These are phyloP conservation scores for Auricularia heimuer DNA, from an alignment of 768 basidiomycete species.

Conservation along the genomic window DNA sequence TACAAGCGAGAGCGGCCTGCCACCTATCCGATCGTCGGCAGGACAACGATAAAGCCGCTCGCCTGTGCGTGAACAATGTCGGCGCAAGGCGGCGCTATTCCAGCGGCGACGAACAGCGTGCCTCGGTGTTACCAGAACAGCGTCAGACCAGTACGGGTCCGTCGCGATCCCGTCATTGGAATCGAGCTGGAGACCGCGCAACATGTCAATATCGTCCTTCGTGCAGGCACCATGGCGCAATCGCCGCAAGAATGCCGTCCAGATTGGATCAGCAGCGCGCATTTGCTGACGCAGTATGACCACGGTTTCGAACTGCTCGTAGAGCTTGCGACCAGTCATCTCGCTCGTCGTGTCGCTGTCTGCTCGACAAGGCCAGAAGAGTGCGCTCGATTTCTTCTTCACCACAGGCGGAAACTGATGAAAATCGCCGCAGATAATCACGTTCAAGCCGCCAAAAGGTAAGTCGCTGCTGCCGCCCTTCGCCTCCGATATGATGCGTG, in stretches of 20 bases:
- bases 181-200: constrained; percentile 17
- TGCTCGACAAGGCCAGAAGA: constrained; percentile 13
- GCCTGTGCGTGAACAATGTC: constrained; percentile 16
- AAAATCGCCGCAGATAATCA: constrained; percentile 33
- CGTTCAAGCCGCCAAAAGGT: constrained; percentile 23
- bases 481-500: neutral
- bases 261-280: constrained; percentile 20
- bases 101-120: constrained; percentile 26
- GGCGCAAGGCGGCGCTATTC: constrained; percentile 24
- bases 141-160: constrained; percentile 23
- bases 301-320: constrained; percentile 24
- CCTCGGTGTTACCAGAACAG: constrained; percentile 27
- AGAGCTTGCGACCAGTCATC: constrained; percentile 17
- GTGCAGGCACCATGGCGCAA: constrained; percentile 18
- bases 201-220: constrained; percentile 19
- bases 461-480: constrained; percentile 5
- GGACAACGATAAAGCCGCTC: constrained; percentile 18
- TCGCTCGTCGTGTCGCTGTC: neutral
- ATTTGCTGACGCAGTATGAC: constrained; percentile 30
- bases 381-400: constrained; percentile 5
- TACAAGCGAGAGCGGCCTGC: constrained; percentile 4
- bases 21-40: constrained; percentile 21
- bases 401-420: constrained; percentile 38
- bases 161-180: constrained; percentile 15
- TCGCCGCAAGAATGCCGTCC: constrained; percentile 23